Evolutionary conservation across 257 asterid genomes (phyloP).

Genomic region (Nicotiana obtusifolia): DNA sequence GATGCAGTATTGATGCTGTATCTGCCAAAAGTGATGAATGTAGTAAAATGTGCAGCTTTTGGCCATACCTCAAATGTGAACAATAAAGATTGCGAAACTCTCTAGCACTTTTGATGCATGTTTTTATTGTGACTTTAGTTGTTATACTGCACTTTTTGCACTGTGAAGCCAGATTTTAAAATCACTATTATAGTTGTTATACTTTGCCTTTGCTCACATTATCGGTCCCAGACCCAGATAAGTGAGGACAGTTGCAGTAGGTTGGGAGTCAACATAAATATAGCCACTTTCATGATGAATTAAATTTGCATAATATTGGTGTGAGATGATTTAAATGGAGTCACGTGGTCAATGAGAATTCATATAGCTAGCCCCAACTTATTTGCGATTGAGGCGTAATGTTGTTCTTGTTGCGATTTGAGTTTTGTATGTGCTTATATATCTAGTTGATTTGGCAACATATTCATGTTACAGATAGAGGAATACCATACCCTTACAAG

Average conservation of each 20-base stretch:
- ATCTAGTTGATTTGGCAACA: not conserved
- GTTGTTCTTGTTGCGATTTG: not conserved
- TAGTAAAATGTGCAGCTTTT: not conserved
- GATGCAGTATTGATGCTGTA: not conserved
- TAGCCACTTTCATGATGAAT: too few species aligned
- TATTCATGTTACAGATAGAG: not conserved
- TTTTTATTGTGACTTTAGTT: not conserved
- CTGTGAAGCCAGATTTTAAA: not conserved
- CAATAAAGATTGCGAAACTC: not conserved
- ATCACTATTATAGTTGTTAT: not conserved
- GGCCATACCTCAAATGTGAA: not conserved
- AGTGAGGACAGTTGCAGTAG: too few species aligned
- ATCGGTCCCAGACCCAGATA: too few species aligned
- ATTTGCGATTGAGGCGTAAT: too few species aligned
- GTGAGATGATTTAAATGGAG: too few species aligned
- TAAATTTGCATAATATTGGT: too few species aligned
- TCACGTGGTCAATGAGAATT: too few species aligned
- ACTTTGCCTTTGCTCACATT: too few species aligned
- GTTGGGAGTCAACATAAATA: too few species aligned
- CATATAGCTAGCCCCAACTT: too few species aligned
- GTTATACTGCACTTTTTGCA: not conserved
- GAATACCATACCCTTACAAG: not conserved
- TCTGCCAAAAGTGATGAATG: not conserved
- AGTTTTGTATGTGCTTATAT: not conserved
- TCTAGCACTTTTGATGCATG: not conserved